These are phyloP conservation scores for Thraustochytrium striatum DNA, from an alignment of 352 stramenopile species.

Conservation along the genomic window DNA sequence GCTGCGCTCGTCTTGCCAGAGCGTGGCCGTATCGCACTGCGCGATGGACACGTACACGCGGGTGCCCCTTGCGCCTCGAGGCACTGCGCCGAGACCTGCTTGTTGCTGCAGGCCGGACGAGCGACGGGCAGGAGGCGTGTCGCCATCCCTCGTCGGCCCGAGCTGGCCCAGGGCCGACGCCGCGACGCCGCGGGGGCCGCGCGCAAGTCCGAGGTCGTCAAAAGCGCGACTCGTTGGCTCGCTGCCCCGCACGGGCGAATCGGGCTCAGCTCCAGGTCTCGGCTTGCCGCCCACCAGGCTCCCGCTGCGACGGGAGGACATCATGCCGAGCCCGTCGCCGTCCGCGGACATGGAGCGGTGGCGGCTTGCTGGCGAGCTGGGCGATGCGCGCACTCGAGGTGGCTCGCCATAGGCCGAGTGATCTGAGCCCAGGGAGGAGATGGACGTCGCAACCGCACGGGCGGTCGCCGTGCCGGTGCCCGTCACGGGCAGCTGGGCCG, in stretches of 20 bases:
- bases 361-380: too few species aligned
- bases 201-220: neutral
- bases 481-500: neutral
- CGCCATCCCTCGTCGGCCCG: neutral
- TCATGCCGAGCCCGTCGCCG: too few species aligned
- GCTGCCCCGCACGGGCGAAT: too few species aligned
- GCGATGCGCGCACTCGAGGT: too few species aligned
- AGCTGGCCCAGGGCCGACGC: neutral
- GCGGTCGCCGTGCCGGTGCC: neutral
- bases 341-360: too few species aligned
- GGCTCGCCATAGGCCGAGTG: neutral
- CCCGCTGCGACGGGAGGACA: too few species aligned
- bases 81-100: neutral
- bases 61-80: neutral
- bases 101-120: neutral
- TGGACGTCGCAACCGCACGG: neutral
- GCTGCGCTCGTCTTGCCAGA: neutral
- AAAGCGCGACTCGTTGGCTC: too few species aligned
- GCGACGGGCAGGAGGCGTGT: too few species aligned
- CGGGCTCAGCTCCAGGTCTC: too few species aligned
- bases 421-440: too few species aligned
- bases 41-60: conserved; percentile 23
- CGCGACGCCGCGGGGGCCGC: neutral
- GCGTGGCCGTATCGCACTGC: conserved; percentile 1
- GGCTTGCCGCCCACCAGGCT: too few species aligned